phyloP scores from a whole-genome alignment of 805 yeast genomes.

The Lipomyces anomalus region DNA sequence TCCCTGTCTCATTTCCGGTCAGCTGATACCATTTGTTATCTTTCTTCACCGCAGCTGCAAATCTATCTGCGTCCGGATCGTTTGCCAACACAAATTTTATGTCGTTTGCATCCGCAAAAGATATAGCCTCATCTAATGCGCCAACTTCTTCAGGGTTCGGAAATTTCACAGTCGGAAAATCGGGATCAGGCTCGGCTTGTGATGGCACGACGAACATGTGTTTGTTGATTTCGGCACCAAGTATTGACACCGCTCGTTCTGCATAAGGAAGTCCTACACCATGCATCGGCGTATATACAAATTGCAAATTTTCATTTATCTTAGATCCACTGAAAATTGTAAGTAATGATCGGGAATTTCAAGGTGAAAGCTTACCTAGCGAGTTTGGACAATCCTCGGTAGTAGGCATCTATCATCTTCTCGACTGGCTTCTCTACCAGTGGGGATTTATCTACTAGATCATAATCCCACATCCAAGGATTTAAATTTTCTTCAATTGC shows the following conservation, averaged over 20 bases:
- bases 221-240: constrained; percentile 35
- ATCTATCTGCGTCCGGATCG: constrained; percentile 97
- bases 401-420: constrained; percentile 13
- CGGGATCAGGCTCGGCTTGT: constrained; percentile 76
- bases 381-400: constrained; percentile 4
- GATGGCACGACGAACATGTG: constrained; percentile 45
- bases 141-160: constrained; percentile 97
- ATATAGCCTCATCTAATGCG: constrained; percentile 69
- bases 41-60: constrained; percentile 67
- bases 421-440: constrained; percentile 18
- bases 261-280: constrained; percentile 81
- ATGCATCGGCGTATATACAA: constrained; percentile 91
- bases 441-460: constrained; percentile 13
- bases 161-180: constrained; percentile 75
- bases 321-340: constrained; percentile 24
- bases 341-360: not conserved
- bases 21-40: constrained; percentile 60
- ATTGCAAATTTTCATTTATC: constrained; percentile 34
- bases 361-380: not conserved
- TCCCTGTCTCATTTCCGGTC: constrained; percentile 89
- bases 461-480: constrained; percentile 52
- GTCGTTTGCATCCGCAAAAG: constrained; percentile 49
- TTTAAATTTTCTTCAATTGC: constrained; percentile 53
- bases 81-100: constrained; percentile 67
- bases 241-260: constrained; percentile 35